A percentile compares a stretch with the other conserved stretches of the same genome.
phyloP scores from a whole-genome alignment of 306 rosid species.

The Aeschynomene evenia region DNA sequence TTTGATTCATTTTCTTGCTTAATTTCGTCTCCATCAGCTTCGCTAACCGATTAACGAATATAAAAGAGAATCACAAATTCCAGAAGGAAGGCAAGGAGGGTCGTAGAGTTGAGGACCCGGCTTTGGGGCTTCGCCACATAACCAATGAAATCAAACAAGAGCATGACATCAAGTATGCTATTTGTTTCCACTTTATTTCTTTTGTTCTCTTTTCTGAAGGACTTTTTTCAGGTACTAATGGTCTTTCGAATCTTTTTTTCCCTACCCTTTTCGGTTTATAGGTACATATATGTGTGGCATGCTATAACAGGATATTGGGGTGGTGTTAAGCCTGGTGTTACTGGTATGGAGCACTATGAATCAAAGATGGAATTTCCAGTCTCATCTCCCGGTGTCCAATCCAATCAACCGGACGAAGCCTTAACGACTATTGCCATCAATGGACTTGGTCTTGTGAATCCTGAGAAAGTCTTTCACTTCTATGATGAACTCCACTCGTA shows the following conservation, averaged over 20 bases:
- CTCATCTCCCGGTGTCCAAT: conserved; percentile 71
- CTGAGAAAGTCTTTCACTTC: conserved; percentile 66
- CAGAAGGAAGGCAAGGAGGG: conserved; percentile 86
- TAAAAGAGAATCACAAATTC: conserved; percentile 82
- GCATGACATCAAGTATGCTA: conserved; percentile 53
- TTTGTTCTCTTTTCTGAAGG: neutral
- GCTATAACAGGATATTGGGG: conserved; percentile 98
- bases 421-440: conserved; percentile 52
- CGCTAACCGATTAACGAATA: conserved; percentile 70
- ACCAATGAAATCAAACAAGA: conserved; percentile 55
- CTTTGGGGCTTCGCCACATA: conserved; percentile 64
- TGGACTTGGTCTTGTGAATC: conserved; percentile 95
- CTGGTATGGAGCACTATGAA: conserved; percentile 75
- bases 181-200: conserved; percentile 4
- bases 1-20: neutral
- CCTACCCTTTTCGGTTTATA: conserved; percentile 9
- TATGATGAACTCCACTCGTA: conserved; percentile 85
- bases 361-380: conserved; percentile 66
- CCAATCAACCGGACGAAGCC: conserved; percentile 64
- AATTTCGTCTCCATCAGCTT: conserved; percentile 48
- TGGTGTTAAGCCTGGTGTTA: conserved; percentile 66
- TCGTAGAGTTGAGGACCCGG: conserved; percentile 59
- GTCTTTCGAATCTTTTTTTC: conserved; percentile 13
- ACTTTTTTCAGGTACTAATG: neutral
- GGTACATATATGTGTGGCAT: conserved; percentile 87